These are phyloP conservation scores for Leersia perrieri DNA, from an alignment of 176 grass and related monocot species.

Conservation along the genomic window DNA sequence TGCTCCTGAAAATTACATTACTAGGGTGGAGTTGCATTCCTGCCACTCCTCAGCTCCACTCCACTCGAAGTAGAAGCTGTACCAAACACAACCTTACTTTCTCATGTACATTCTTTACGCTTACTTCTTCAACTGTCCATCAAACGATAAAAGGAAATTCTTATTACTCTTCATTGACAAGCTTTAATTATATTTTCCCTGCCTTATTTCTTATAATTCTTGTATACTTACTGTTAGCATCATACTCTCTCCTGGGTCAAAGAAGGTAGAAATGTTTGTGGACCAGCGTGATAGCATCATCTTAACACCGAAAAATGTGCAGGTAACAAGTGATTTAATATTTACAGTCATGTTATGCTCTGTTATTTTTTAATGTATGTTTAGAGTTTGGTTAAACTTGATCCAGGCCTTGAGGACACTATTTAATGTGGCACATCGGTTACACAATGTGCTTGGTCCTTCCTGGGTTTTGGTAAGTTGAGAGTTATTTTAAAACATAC, in stretches of 20 bases:
- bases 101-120: conserved; percentile 3
- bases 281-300: conserved; percentile 92
- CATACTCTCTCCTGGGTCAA: conserved; percentile 79
- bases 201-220: conserved; percentile 29
- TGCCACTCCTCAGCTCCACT: too few relatives aligned
- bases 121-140: conserved; percentile 25
- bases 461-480: conserved; percentile 93
- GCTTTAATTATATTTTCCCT: neutral
- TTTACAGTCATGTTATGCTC: conserved; percentile 13
- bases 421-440: conserved; percentile 96
- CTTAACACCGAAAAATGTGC: conserved; percentile 94
- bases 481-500: conserved; percentile 35
- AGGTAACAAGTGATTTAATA: conserved; percentile 38
- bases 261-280: conserved; percentile 58
- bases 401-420: conserved; percentile 88
- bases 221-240: conserved; percentile 51
- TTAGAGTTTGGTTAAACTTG: conserved; percentile 32
- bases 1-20: too few relatives aligned
- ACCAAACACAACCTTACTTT: too few relatives aligned
- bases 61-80: too few relatives aligned
- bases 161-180: neutral
- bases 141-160: neutral
- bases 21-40: too few relatives aligned
- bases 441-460: conserved; percentile 93
- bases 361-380: conserved; percentile 12